Base-by-base conservation (phyloP, 345 rosid species). In the Corchorus capsularis region DNA sequence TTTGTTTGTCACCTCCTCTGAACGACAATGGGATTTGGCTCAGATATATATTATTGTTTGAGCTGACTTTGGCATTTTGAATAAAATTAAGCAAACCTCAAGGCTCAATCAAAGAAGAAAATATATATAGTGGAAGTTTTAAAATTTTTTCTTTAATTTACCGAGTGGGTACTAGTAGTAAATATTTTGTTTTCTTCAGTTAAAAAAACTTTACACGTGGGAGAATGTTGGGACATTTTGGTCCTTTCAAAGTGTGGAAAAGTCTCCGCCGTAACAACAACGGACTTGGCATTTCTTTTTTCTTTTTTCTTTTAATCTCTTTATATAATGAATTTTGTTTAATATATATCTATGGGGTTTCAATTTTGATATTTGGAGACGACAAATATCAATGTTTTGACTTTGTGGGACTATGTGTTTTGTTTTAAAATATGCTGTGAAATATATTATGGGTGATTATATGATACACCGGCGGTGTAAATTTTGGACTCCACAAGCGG, bases 181-280 rank as follows among this genome's bases (percentile, higher is more conserved):
- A 11, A 0, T 41, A 65, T 11, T 8, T 39, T 1, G 53, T 71
- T 12, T 53, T 17, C 8, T 53, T 1, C 5, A 52, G 39, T 72
- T 72, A 20, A 57, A 47, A 35, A 52, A 52, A 14, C 49, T 53
- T 45, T 65, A 74, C 84, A 76, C 81, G 80, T 82, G 82, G 82
- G 72, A 73, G 69, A 68, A 79, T 41, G 81, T 79, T 76, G 41
- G 75, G 63, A 76, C 59, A 67, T 4, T 46, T 76, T 53, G 47
- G 71, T 75, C 67, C 72, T 59, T 63, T 49, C 32, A 16, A 49
- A 5, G 32, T 10, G 16, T 5, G 68, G 45, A 39, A 76, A 79
- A 57, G 89, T 82, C 83, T 74, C 69, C 82, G 82, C 80, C 87
- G 87, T 86, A 84, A 79, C 82, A 79, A 84, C 84, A 84, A 82